These are phyloP conservation scores for Acorus calamus DNA, from an alignment of 106 monocot species.

Conservation along the genomic window DNA sequence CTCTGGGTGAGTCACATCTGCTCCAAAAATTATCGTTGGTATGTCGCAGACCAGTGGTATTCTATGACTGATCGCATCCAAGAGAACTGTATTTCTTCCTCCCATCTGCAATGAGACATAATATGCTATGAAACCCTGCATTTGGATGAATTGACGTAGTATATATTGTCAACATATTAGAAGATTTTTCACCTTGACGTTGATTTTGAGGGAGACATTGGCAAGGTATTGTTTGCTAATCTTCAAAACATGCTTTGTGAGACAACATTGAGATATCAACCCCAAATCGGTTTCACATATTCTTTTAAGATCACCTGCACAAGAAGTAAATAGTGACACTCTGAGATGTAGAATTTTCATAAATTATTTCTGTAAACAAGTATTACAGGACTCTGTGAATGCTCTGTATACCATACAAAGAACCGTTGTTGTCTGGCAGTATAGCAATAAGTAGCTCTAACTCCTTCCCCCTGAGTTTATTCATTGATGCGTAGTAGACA, in stretches of 20 bases:
- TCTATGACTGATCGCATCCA: constrained; percentile 35
- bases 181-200: constrained; percentile 47
- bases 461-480: constrained; percentile 13
- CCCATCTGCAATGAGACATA: constrained; percentile 28
- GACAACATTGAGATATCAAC: constrained; percentile 67
- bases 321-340: not conserved
- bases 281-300: constrained; percentile 81
- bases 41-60: constrained; percentile 42
- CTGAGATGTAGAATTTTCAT: not conserved
- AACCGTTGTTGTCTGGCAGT: constrained; percentile 38
- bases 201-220: constrained; percentile 69
- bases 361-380: too few relatives aligned
- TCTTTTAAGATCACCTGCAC: constrained; percentile 56
- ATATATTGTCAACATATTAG: not conserved
- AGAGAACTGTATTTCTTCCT: constrained; percentile 53
- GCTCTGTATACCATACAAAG: constrained; percentile 28
- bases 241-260: constrained; percentile 47
- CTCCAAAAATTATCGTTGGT: constrained; percentile 57
- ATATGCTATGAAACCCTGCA: not conserved
- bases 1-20: constrained; percentile 54
- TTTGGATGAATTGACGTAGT: not conserved
- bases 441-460: constrained; percentile 36
- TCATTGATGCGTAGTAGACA: constrained; percentile 25
- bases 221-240: constrained; percentile 52
- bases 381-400: not conserved